A percentile compares a stretch with the other conserved stretches of the same genome.
Evolutionary conservation across 1,284 basidiomycete species (phyloP).

Genomic region (Acaromyces ingoldii): DNA sequence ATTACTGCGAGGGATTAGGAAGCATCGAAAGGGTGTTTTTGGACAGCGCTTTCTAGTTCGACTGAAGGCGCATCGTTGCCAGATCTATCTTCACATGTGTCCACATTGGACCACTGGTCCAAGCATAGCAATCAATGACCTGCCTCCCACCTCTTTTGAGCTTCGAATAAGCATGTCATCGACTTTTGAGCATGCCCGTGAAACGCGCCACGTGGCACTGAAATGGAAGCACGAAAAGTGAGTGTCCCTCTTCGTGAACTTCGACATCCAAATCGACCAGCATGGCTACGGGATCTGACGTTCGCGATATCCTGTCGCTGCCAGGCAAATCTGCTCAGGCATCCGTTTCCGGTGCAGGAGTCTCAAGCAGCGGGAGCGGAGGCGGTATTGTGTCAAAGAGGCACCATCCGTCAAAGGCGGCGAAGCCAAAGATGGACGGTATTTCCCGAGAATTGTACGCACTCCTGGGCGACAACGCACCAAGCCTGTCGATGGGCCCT

Average conservation of each 20-base stretch:
- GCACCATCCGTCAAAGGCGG: neutral
- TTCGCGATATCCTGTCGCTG: slow-evolving; percentile 45
- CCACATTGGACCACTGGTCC: too few species aligned
- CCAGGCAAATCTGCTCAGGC: slow-evolving; percentile 13
- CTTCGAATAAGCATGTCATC: too few species aligned
- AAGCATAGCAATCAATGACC: too few species aligned
- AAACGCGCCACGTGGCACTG: too few species aligned
- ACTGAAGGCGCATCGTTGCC: too few species aligned
- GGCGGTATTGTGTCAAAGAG: neutral
- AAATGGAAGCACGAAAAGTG: neutral
- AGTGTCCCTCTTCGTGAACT: too few species aligned
- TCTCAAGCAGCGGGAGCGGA: neutral
- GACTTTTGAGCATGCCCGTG: too few species aligned
- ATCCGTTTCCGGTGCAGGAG: slow-evolving; percentile 7
- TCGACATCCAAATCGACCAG: too few species aligned
- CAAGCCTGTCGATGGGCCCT: slow-evolving; percentile 59
- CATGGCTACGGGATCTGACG: slow-evolving; percentile 20
- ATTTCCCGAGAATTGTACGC: slow-evolving; percentile 89
- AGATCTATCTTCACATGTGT: too few species aligned
- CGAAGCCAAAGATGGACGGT: slow-evolving; percentile 55
- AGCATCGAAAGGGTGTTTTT: too few species aligned
- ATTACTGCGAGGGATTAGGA: slow-evolving; percentile 18
- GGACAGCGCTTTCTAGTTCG: too few species aligned
- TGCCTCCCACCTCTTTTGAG: too few species aligned
- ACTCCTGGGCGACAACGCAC: slow-evolving; percentile 84